phyloP scores from a whole-genome alignment of 352 stramenopile genomes.

The Phytophthora syringae region DNA sequence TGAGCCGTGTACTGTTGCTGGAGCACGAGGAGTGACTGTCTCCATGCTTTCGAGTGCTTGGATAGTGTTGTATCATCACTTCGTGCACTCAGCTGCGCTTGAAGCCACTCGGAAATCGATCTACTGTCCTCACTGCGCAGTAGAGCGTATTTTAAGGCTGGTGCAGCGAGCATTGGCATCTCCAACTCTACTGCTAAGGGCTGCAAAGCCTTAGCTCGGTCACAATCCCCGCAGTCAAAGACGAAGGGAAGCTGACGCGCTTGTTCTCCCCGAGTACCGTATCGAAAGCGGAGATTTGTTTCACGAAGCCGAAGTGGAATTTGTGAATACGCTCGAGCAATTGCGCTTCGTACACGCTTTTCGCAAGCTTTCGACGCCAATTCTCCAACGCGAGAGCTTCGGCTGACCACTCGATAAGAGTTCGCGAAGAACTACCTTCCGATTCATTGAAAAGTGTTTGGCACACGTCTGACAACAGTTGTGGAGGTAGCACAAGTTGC shows the following conservation, averaged over 20 bases:
- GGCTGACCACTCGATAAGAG: constrained; percentile 25
- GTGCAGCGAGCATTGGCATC: not conserved
- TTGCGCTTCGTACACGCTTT: constrained; percentile 47
- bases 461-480: constrained; percentile 39
- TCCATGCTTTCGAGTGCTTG: constrained; percentile 7
- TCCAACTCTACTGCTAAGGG: constrained; percentile 33
- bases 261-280: constrained; percentile 23
- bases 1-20: constrained; percentile 38
- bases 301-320: constrained; percentile 54
- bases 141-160: not conserved
- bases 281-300: constrained; percentile 22
- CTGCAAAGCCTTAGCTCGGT: constrained; percentile 8
- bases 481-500: constrained; percentile 40
- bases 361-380: constrained; percentile 47
- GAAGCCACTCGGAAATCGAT: constrained; percentile 44
- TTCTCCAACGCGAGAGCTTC: constrained; percentile 35
- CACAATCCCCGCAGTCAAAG: constrained; percentile 24
- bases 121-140: constrained; percentile 24
- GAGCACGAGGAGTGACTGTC: constrained; percentile 28
- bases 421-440: not conserved
- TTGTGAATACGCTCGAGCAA: constrained; percentile 49
- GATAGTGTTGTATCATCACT: constrained; percentile 7
- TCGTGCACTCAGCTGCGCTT: constrained; percentile 22
- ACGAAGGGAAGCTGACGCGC: constrained; percentile 40
- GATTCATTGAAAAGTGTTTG: constrained; percentile 19